A percentile compares a stretch with the other conserved stretches of the same genome.
These are phyloP conservation scores for Canavalia ensiformis DNA, from an alignment of 306 rosid genomes.

Conservation along the genomic window DNA sequence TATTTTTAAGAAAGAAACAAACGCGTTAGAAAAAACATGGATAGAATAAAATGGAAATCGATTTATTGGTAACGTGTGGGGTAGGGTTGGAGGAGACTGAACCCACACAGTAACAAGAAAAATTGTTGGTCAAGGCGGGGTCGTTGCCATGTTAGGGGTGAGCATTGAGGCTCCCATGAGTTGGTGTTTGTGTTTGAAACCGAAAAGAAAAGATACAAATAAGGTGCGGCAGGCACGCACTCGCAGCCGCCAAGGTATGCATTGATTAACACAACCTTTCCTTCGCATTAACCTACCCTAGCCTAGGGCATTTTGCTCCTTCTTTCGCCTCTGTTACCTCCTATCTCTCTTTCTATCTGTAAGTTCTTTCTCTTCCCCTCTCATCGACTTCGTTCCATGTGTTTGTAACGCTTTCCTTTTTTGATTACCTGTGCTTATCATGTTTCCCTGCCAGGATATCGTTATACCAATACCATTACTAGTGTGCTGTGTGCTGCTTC, in stretches of 20 bases:
- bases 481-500: constrained; percentile 14
- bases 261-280: not conserved
- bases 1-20: no score
- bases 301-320: not conserved
- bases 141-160: not conserved
- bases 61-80: not conserved
- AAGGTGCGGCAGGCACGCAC: constrained; percentile 1
- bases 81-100: not conserved
- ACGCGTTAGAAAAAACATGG: no score
- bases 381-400: not conserved
- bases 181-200: not conserved
- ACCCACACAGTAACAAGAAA: not conserved
- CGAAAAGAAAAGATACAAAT: constrained; percentile 1
- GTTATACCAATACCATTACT: not conserved
- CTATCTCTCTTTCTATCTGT: constrained; percentile 18
- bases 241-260: constrained; percentile 48
- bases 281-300: constrained; percentile 13
- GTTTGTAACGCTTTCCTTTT: not conserved
- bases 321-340: not conserved
- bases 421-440: not conserved
- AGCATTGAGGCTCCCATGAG: not conserved
- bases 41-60: no score
- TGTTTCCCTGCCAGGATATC: constrained; percentile 23
- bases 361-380: constrained; percentile 15
- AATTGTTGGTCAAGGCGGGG: not conserved